Evolutionary conservation across 495 filamentous ascomycete species (phyloP), one percentile per base, ranked within the genome.

Genomic region (Neurospora pannonica): DNA sequence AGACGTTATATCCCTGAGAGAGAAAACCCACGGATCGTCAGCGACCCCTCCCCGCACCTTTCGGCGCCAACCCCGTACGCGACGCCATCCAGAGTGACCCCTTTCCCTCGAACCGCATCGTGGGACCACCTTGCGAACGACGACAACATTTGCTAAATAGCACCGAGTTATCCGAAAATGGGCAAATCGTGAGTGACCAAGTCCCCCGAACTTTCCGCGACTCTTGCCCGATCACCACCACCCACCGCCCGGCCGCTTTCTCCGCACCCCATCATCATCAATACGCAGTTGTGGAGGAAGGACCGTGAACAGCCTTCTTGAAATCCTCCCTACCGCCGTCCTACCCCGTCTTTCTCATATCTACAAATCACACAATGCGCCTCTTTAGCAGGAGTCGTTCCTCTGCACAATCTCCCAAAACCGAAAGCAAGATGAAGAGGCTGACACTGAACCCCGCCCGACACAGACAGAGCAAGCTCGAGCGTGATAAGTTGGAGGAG

Each of bases 401-500:
- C 54, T 67, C 54, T 36, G 7, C 15, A 5, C 54, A 67, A 9
- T 67, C 54, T 17, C 28, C 54, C 24, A 67, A 67, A 17, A 62
- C 54, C 15, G 54, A 67, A 19, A 67, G 54, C 28, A 67, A 36
- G 28, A 67, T 67, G 54, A 34, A 62, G 13, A 67, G 15, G 71
- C 75, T 76, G 70, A 76, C 71, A 72, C 39, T 71, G 28, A 70
- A 39, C 48, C 69, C 8, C 38, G 17, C 43, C 40, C 60, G 24
- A 37, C 13, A 19, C 72, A 97, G 93, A 80, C 93, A 96, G 84
- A 95, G 93, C 42, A 99, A 98, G 86, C 92, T 99, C 78, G 97
- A 94, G 48, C 93, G 94, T 78, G 90, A 97, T 80, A 94, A 98
- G 86, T 91, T 99, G 76, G 90, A 89, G 71, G 96, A 99, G 84